These are phyloP conservation scores for Symbiodinium pilosum DNA, from an alignment of 73 alveolate species.

Conservation along the genomic window DNA sequence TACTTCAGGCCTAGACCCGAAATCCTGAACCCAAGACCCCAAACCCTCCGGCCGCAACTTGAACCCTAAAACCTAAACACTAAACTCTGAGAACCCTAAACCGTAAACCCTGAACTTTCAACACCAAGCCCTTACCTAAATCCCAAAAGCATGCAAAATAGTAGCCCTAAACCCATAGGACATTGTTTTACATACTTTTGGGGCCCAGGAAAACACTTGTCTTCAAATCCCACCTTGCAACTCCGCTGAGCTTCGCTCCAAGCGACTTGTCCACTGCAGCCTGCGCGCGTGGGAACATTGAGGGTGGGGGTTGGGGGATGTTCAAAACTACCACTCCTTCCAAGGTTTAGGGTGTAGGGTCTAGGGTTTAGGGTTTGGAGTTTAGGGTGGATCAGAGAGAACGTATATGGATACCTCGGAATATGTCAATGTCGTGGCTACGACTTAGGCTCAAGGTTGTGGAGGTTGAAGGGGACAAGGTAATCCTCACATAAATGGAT, in stretches of 20 bases:
- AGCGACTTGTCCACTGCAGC: conserved; percentile 48
- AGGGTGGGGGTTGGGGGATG: neutral
- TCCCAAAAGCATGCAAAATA: neutral
- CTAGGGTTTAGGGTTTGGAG: neutral
- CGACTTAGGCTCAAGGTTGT: too few species aligned
- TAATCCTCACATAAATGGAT: too few species aligned
- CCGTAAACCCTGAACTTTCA: neutral
- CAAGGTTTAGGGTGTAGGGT: neutral
- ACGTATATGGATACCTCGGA: too few species aligned
- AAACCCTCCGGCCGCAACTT: neutral
- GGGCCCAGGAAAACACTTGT: neutral
- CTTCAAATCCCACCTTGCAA: conserved; percentile 36
- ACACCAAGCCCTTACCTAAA: neutral
- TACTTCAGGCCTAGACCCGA: neutral
- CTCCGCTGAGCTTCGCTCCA: conserved; percentile 53
- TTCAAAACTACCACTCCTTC: too few species aligned
- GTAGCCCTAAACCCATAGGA: neutral
- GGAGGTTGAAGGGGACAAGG: too few species aligned
- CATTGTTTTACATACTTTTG: neutral
- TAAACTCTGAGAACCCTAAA: neutral
- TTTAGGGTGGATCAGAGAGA: too few species aligned
- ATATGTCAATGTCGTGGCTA: too few species aligned
- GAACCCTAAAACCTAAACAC: neutral
- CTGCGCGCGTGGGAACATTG: neutral
- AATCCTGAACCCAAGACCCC: neutral